Base-by-base conservation (phyloP, 306 rosid species). In the Pterocarpus macrocarpus region DNA sequence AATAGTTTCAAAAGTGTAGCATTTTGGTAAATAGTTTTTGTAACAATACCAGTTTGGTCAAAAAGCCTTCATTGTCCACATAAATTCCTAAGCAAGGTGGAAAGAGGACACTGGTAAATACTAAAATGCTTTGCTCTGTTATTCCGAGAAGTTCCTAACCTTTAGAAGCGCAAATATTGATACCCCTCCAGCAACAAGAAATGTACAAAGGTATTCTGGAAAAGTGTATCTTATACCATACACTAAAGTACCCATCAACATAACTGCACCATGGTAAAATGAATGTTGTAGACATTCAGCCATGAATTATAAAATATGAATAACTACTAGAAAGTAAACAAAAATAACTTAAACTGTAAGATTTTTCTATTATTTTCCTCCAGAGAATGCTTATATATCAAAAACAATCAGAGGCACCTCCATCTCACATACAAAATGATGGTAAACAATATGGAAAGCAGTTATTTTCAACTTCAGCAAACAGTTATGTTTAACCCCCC, bases 101-200 rank as follows among this genome's bases (percentile, higher is more conserved):
- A 2, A 55, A 53, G 8, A 16, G 9, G 30, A n/a, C 53, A 47
- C 69, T 34, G 49, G 35, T 56, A 12, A 32, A 69, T 71, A 53
- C n/a, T 14, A 32, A 41, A 49, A 79, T 4, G 39, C 3, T 45
- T 44, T 72, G 33, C 45, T 17, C 33, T 15, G 8, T 55, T 68
- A 72, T n/a, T 45, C 35, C 15, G 39, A n/a, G n/a, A 8, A 32
- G 80, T 22, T 49, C 36, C 81, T 79, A 64, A 92, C 97, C 97
- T 91, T 92, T 80, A 92, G 67, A 67, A 92, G 95, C 10, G 97
- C 97, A 68, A 92, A 92, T 79, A 82, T 73, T 33, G 97, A 92
- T 66, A 92, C 94, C 65, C 97, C 97, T 83, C 97, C 97, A 68
- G 97, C 97, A 84, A 92, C 97, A 81, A 92, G 95, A 71, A 91